Conservation (phyloP, 768 basidiomycete species). For the Mycena galericulata region DNA sequence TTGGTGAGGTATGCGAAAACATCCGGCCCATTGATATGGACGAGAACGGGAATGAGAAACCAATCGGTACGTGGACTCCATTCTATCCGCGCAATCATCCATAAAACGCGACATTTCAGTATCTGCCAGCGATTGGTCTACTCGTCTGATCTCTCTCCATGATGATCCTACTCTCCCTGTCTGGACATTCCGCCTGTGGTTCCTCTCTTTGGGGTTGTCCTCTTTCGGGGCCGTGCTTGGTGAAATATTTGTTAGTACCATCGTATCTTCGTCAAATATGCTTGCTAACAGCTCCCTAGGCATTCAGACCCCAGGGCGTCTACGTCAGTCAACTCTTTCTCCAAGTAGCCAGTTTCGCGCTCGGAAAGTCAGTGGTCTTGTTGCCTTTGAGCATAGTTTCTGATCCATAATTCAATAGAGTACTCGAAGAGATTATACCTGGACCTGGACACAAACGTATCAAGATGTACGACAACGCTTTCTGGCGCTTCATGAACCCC, state of each 20-base stretch:
- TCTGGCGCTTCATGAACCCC: constrained; percentile 57
- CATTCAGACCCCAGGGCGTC: constrained; percentile 33
- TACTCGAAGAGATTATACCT: constrained; percentile 34
- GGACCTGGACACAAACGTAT: constrained; percentile 31
- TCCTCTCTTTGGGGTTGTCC: constrained; percentile 43
- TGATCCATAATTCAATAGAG: constrained; percentile 6
- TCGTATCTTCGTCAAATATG: background rate
- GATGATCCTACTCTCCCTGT: constrained; percentile 45
- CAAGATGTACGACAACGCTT: constrained; percentile 31
- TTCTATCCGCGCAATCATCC: background rate
- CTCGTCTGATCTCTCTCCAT: constrained; percentile 41
- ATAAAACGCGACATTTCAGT: constrained; percentile 11
- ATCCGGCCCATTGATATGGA: constrained; percentile 38
- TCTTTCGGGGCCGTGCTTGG: constrained; percentile 47
- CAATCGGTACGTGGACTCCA: constrained; percentile 30
- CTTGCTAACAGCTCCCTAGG: constrained; percentile 2
- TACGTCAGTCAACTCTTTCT: constrained; percentile 39
- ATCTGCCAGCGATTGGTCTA: constrained; percentile 39
- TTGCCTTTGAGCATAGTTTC: background rate
- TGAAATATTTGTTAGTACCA: constrained; percentile 24
- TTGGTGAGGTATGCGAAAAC: constrained; percentile 40
- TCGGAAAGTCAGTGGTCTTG: constrained; percentile 28
- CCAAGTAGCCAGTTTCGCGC: constrained; percentile 28
- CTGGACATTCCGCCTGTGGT: constrained; percentile 47
- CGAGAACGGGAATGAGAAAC: constrained; percentile 36